These are phyloP conservation scores for Strobilomyces dryophilus DNA, from an alignment of 768 basidiomycete species.

Conservation along the genomic window DNA sequence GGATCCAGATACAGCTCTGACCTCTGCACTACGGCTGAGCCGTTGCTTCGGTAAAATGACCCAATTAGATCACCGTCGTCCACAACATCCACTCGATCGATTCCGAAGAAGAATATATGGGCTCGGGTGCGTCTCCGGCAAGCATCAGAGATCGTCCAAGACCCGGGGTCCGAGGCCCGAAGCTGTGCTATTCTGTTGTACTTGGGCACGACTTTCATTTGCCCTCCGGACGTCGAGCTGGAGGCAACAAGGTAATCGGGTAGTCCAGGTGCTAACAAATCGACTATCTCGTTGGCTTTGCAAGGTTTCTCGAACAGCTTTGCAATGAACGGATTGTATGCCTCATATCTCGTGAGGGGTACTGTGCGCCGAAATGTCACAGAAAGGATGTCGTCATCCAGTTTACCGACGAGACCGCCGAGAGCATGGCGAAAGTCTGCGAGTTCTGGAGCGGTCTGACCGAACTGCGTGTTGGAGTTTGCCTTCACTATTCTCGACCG, in stretches of 20 bases:
- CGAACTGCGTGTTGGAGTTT: slow-evolving; percentile 6
- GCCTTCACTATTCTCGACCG: not conserved
- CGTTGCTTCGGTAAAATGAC: no score
- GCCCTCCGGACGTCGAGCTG: slow-evolving; percentile 4
- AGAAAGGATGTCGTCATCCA: not conserved
- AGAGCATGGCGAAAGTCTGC: not conserved
- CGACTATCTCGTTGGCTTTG: not conserved
- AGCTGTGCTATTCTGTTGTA: no score
- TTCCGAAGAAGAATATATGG: no score
- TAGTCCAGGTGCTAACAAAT: slow-evolving; percentile 15
- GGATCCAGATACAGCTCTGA: no score
- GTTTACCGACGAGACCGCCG: not conserved
- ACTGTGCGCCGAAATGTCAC: slow-evolving; percentile 9
- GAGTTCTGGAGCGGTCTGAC: not conserved
- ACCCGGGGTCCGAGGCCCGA: no score
- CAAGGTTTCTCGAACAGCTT: slow-evolving; percentile 7
- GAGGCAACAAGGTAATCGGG: slow-evolving; percentile 14
- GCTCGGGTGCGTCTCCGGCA: no score
- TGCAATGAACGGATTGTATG: slow-evolving; percentile 13
- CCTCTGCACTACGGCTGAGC: no score
- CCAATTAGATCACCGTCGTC: no score
- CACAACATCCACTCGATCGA: no score
- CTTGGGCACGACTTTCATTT: no score
- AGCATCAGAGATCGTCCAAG: no score
- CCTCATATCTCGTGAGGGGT: slow-evolving; percentile 10